These are phyloP conservation scores for Talaromyces funiculosus DNA, from an alignment of 2,329 filamentous ascomycete species.

Conservation along the genomic window DNA sequence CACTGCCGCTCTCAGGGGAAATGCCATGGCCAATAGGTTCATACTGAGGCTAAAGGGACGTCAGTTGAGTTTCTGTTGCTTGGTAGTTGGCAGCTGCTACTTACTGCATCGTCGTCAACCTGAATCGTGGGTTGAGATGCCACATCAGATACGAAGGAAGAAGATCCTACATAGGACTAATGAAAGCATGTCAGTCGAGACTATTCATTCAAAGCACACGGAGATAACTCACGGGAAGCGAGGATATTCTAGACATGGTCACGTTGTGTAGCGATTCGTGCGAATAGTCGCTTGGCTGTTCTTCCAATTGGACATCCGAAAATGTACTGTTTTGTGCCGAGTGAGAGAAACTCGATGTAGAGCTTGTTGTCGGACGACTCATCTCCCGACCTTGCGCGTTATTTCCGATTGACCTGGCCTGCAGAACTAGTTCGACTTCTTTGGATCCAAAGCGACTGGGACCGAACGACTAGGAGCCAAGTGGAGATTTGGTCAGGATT, in stretches of 20 bases:
- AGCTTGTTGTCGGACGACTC: not conserved
- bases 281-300: not conserved
- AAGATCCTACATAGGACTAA: not conserved
- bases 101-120: constrained; percentile 7
- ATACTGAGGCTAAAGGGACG: not conserved
- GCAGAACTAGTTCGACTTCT: not conserved
- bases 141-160: constrained; percentile 1
- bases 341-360: not conserved
- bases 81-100: not conserved
- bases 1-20: constrained; percentile 10
- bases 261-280: not conserved
- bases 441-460: not conserved
- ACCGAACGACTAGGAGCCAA: not conserved
- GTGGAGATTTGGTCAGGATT: not conserved
- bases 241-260: not conserved
- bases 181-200: not conserved
- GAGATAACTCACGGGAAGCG: not conserved
- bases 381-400: not conserved
- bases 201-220: not conserved
- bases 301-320: not conserved
- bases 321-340: not conserved
- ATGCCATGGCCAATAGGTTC: not conserved
- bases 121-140: not conserved
- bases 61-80: not conserved
- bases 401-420: not conserved